Evolutionary conservation across 139 green algal genomes (phyloP), one percentile per base, ranked within the genome.

Genomic region (Edaphochlamys debaryana): DNA sequence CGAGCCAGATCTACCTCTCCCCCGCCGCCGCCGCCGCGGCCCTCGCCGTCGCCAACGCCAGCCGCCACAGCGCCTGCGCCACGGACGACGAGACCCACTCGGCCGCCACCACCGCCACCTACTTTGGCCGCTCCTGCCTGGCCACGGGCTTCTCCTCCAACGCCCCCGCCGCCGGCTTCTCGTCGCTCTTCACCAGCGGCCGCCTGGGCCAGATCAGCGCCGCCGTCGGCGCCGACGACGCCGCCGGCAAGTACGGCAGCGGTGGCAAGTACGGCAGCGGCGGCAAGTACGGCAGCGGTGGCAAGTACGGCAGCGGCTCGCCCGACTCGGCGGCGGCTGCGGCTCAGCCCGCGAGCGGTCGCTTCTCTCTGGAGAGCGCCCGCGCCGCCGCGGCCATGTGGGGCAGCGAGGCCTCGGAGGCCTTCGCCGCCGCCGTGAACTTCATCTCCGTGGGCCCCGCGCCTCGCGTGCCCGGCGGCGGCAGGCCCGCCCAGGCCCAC

Each of bases 391-490:
- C 75, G 13, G 75, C 75, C 30, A 50, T 81, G 23, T 81, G 75
- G 75, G 66, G 75, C 42, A 71, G 69, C 75, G 75, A 81, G 60
- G 75, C 60, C 0, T 15, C 60, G 15, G 75, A 81, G 30, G 75
- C 75, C 22, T 37, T 81, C 60, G 75, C 60, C 32, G 75, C 75
- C 30, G 75, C 75, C 29, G 36, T 71, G 60, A 20, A 29, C 40
- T 81, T 81, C 30, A 81, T 60, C 0, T n/a, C 74, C 4, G 38
- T 8, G 25, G 56, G 19, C 3, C 25, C 52, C 52, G 29, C 52
- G 17, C 25, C 9, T 32, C 23, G 23, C 56, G 22, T n/a, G 22
- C 23, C 25, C 22, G 56, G 22, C 56, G 22, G 56, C 56, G 9
- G 56, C 56, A 25, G 25, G 17, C 25, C 25, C 20, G 6, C 23